These are phyloP conservation scores for Eucalyptus regnans DNA, from an alignment of 345 rosid genomes.

Conservation along the genomic window DNA sequence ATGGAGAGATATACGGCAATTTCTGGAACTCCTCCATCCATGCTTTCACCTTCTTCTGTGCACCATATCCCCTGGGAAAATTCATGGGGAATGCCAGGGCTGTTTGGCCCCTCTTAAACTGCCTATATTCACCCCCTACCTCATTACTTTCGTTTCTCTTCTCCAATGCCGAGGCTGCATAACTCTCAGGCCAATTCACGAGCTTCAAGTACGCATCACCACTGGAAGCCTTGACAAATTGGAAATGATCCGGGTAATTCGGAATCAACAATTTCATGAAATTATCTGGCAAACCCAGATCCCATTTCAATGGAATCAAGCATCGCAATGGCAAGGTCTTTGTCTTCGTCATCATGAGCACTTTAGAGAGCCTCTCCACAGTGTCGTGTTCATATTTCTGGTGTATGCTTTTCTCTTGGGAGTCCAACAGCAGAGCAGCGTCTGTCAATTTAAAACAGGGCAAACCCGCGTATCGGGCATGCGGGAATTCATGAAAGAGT, in stretches of 20 bases:
- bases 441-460: conserved; percentile 88
- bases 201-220: conserved; percentile 53
- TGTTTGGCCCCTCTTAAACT: conserved; percentile 64
- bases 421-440: conserved; percentile 66
- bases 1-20: conserved; percentile 88
- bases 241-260: conserved; percentile 54
- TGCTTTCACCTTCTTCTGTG: conserved; percentile 76
- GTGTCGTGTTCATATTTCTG: conserved; percentile 50
- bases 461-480: conserved; percentile 60
- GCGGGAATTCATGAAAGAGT: conserved; percentile 83
- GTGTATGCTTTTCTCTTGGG: conserved; percentile 69
- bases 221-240: conserved; percentile 38
- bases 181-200: conserved; percentile 46
- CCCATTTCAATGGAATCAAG: conserved; percentile 69
- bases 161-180: conserved; percentile 62
- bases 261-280: conserved; percentile 57
- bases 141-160: conserved; percentile 34
- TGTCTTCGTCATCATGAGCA: conserved; percentile 85
- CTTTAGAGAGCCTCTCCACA: conserved; percentile 66
- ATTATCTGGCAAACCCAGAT: conserved; percentile 77
- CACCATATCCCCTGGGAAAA: conserved; percentile 91
- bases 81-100: conserved; percentile 70
- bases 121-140: conserved; percentile 42
- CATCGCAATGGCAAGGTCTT: conserved; percentile 56
- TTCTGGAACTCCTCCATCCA: conserved; percentile 99